Base-by-base conservation (phyloP, 371 early-diverging fungal genomes). In the Choanephora cucurbitarum region DNA sequence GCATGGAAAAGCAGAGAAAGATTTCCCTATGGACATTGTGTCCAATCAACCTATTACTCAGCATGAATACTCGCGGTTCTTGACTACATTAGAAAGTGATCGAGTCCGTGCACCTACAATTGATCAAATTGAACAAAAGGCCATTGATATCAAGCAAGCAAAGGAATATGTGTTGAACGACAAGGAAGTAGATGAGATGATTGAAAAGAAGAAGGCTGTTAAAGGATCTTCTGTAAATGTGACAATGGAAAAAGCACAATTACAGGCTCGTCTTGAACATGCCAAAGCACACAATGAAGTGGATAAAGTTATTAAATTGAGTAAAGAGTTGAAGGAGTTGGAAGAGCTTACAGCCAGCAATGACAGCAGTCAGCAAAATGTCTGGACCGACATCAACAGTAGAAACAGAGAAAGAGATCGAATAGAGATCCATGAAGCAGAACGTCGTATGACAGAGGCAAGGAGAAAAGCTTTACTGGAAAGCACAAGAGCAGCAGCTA, bases 21-120 rank as follows among this genome's bases (percentile, higher is more conserved):
- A 63, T 10, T 91, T 89, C 50, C 74, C 84, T 0, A 89, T 91
- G 88, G 90, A 90, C 54, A 82, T 83, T 32, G 65, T 91, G 10
- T 91, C 91, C 8, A 91, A 91, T 58, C 63, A 72, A 42, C 69
- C 79, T 23, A 68, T 90, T 21, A 86, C 84, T n/a, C 73, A 82
- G 55, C 70, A 80, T 39, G 92, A 92, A 60, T 88, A 79, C 49
- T 55, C 70, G 32, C 81, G 88, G 47, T 85, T 72, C 49, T 70
- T 81, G 34, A 60, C 70, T 10, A 79, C 77, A 1, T 52, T 82
- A 23, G 75, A 81, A 56, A 58, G 57, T 11, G 91, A 87, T 6
- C 64, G 77, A 22, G 62, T 79, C 13, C 78, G 79, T 15, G 54
- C 63, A 34, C 80, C 80, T 0, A 74, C 81, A 0, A 37, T 72